Percentiles rank a stretch among this genome's conserved stretches.
Conservation (phyloP, 78 protist species). For the Chrysochromulina parva region DNA sequence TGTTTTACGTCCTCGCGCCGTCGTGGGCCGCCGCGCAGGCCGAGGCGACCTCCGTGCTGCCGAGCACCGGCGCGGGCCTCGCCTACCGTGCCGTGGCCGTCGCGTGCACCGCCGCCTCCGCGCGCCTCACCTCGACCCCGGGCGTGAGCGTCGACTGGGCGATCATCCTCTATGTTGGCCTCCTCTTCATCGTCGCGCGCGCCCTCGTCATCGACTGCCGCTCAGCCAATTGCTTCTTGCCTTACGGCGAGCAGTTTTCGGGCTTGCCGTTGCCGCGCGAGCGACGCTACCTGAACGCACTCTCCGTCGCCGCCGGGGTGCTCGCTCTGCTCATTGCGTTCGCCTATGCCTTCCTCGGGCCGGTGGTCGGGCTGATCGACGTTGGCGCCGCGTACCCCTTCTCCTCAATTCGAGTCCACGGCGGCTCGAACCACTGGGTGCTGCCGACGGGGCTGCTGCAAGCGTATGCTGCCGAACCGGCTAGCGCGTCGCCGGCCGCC, state of each 20-base stretch:
- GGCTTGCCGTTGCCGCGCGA: too few species aligned
- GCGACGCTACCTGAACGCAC: neutral
- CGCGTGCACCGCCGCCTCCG: neutral
- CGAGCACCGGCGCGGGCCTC: too few species aligned
- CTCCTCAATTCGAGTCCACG: neutral
- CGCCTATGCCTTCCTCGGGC: neutral
- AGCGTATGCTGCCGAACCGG: too few species aligned
- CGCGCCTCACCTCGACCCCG: too few species aligned
- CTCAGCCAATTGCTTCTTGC: neutral
- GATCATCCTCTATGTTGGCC: neutral
- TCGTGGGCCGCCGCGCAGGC: neutral
- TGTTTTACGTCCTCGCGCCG: neutral
- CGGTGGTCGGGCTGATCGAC: neutral
- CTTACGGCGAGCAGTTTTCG: neutral
- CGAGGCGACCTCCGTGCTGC: neutral
- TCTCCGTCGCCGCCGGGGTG: neutral
- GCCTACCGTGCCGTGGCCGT: neutral
- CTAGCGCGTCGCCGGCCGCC: too few species aligned
- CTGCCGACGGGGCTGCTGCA: neutral
- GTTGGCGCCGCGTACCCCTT: neutral
- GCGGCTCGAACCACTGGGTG: constrained; percentile 10
- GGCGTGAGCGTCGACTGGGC: too few species aligned
- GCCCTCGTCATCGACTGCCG: neutral
- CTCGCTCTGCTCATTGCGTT: neutral
- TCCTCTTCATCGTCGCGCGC: neutral